Percentiles rank a stretch among this genome's conserved stretches.
Conservation (phyloP, 371 early-diverging fungal species). For the Mortierella sp. region DNA sequence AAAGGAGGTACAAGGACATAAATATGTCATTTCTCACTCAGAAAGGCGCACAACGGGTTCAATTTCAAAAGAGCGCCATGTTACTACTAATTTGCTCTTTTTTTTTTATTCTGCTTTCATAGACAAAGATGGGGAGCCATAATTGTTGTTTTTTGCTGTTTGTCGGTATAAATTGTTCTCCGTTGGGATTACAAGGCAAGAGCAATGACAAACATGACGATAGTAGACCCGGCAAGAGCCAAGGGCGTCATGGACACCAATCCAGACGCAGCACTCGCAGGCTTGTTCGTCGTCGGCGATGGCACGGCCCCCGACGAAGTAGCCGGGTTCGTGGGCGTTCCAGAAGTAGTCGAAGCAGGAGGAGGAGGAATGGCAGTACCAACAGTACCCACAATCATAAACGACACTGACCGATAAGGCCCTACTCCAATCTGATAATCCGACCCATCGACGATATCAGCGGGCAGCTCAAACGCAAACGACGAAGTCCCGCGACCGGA, state of each 20-base stretch:
- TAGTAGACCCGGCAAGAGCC: not conserved
- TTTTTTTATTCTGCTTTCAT: not conserved
- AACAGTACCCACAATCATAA: not conserved
- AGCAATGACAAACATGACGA: not conserved
- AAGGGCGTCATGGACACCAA: not conserved
- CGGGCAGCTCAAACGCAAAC: not conserved
- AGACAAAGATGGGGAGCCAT: not conserved
- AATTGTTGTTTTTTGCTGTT: not conserved
- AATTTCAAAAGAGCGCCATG: not conserved
- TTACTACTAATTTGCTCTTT: not conserved
- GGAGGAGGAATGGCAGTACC: not conserved
- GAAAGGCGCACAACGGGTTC: not conserved
- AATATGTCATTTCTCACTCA: not conserved
- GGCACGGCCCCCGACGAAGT: not conserved
- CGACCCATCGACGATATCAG: not conserved
- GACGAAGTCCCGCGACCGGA: not conserved
- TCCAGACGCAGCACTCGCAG: not conserved
- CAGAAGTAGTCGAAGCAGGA: not conserved
- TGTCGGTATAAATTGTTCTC: too few relatives aligned
- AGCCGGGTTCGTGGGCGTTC: not conserved
- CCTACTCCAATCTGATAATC: constrained; percentile 6
- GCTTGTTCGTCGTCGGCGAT: not conserved
- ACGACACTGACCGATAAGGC: not conserved
- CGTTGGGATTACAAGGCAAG: not conserved
- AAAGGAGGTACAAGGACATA: not conserved